Base-by-base conservation (phyloP, 2,329 filamentous ascomycete genomes). In the Trichophyton benhamiae region DNA sequence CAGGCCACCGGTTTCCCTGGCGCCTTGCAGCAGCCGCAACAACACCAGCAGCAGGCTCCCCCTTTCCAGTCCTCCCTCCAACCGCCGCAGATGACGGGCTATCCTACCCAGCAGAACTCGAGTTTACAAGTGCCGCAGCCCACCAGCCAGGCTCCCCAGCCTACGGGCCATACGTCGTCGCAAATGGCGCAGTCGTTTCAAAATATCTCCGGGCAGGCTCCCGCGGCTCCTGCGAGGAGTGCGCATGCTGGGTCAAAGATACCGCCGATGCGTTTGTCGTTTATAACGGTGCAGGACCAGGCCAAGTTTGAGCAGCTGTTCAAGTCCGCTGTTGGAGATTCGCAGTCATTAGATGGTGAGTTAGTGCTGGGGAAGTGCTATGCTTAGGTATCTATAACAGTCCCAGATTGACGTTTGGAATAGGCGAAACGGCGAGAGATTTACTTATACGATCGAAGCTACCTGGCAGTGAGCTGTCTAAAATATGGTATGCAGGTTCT, bases 291-390 rank as follows among this genome's bases (percentile, higher is more conserved):
- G 27, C 85, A 87, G 69, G 94, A 99, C 72, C 94, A 99, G 75
- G 83, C 89, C 70, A 96, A 96, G 77, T 99, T 99, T 69, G 94
- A 99, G 78, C 94, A 94, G 62, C 78, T 99, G 48, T 99, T 99
- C 80, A 96, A 94, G 77, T 95, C 91, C 61, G 92, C 94, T 13
- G 90, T 92, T 41, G 90, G 91, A 38, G 87, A 91, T 66, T 83
- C 82, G 63, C 87, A 91, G 69, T 88, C 91, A 60, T 84, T 99
- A 79, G 90, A 91, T 57, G 94, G 88, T 74, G 61, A 64, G 66
- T 68, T 22, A 3, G 15, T n/a, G n/a, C 1, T 1, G 22, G 2
- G 17, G 17, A 27, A 17, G 3, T 13, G 27, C 5, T 30, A 30
- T 30, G 6, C 27, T 30, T 36, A 7, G 27, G 27, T 36, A 44